A percentile compares a stretch with the other conserved stretches of the same genome.
Conservation (phyloP, 164 flowering plant species). For the Magnolia changhungtana region DNA sequence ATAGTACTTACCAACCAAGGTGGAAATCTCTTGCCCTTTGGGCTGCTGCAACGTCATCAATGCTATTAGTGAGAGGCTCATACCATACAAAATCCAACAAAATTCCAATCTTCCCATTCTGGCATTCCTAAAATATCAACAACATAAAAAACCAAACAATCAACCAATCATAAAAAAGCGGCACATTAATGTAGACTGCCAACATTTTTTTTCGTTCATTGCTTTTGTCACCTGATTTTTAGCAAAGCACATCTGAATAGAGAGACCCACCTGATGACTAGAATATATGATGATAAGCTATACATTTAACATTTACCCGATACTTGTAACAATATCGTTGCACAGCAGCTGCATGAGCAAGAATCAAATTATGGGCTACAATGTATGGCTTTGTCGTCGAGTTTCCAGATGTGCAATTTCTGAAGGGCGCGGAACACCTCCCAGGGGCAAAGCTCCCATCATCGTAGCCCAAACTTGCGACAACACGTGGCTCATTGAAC, state of each 20-base stretch:
- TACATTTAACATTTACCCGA: constrained; percentile 13
- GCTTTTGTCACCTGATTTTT: too few relatives aligned
- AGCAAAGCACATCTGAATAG: too few relatives aligned
- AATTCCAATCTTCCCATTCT: constrained; percentile 19
- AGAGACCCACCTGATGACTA: too few relatives aligned
- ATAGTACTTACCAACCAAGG: constrained; percentile 11
- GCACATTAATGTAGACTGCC: not conserved
- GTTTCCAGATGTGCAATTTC: constrained; percentile 18
- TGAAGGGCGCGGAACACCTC: constrained; percentile 14
- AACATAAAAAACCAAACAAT: not conserved
- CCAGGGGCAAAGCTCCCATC: constrained; percentile 16
- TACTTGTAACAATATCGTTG: constrained; percentile 15
- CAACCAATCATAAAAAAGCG: not conserved
- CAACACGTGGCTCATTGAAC: constrained; percentile 22
- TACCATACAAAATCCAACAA: constrained; percentile 24
- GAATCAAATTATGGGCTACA: constrained; percentile 17
- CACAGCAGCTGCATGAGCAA: constrained; percentile 24
- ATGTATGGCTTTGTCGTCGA: constrained; percentile 24
- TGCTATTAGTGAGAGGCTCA: constrained; percentile 19
- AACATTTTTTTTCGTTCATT: too few relatives aligned
- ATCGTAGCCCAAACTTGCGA: constrained; percentile 19
- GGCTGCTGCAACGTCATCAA: constrained; percentile 12
- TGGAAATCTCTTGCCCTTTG: constrained; percentile 22
- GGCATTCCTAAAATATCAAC: not conserved
- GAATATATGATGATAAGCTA: too few relatives aligned